A percentile compares a stretch with the other conserved stretches of the same genome.
Conservation (phyloP, 2,329 filamentous ascomycete genomes). For the Ophiosphaerella herpotricha region DNA sequence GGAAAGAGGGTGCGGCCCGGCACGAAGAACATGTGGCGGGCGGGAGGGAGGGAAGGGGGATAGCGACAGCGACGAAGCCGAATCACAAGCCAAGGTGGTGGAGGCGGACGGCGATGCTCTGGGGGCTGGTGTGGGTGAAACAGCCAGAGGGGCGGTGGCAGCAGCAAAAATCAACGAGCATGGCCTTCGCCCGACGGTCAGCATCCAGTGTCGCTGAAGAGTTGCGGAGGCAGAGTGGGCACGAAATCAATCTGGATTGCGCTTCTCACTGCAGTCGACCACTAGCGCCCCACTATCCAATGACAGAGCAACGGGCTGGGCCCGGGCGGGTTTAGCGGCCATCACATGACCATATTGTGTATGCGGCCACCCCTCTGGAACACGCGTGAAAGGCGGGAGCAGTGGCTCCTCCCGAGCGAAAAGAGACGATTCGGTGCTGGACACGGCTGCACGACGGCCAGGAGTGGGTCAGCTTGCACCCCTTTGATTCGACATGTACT, state of each 20-base stretch:
- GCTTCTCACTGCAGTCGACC: slow-evolving; percentile 16
- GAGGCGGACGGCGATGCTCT: slow-evolving; percentile 28
- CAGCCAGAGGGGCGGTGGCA: slow-evolving; percentile 40
- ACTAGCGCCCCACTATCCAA: slow-evolving; percentile 18
- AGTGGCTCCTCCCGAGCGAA: slow-evolving; percentile 41
- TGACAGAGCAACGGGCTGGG: slow-evolving; percentile 10
- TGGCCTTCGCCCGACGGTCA: slow-evolving; percentile 42
- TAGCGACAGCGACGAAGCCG: slow-evolving; percentile 24
- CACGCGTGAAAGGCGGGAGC: slow-evolving; percentile 15
- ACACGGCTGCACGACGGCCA: slow-evolving; percentile 24
- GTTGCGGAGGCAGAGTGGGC: slow-evolving; percentile 39
- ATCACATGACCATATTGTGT: slow-evolving; percentile 31
- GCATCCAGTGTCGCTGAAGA: slow-evolving; percentile 42
- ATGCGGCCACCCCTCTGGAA: slow-evolving; percentile 23
- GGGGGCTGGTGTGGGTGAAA: slow-evolving; percentile 23
- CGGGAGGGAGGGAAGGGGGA: slow-evolving; percentile 24
- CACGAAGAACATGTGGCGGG: slow-evolving; percentile 31
- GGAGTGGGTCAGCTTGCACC: slow-evolving; percentile 23
- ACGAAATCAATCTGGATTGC: slow-evolving; percentile 32
- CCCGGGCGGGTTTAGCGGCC: slow-evolving; percentile 15
- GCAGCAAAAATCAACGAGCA: slow-evolving; percentile 38
- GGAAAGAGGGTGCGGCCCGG: slow-evolving; percentile 27
- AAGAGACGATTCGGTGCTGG: slow-evolving; percentile 38
- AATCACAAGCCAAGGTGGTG: slow-evolving; percentile 33
- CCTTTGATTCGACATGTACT: slow-evolving; percentile 33